These are phyloP conservation scores for Suhomyces xylopsoci DNA, from an alignment of 805 yeast genomes.

Conservation along the genomic window DNA sequence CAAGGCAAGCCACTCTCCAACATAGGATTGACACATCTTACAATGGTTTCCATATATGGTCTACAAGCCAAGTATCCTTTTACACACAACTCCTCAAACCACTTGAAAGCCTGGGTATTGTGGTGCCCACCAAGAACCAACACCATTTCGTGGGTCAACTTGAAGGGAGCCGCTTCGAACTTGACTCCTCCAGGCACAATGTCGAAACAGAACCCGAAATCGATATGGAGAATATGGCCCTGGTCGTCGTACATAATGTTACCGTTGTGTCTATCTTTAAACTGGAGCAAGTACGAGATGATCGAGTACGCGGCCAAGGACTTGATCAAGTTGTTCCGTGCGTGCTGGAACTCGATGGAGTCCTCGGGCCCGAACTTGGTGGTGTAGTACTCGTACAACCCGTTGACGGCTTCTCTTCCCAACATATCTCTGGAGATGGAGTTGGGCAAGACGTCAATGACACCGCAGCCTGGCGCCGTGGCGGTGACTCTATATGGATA, in stretches of 20 bases:
- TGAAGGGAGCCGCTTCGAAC: slow-evolving; percentile 98
- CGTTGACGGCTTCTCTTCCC: slow-evolving; percentile 98
- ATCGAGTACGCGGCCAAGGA: slow-evolving; percentile 94
- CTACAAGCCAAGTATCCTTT: slow-evolving; percentile 88
- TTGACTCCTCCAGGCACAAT: slow-evolving; percentile 98
- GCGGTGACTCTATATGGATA: slow-evolving; percentile 96
- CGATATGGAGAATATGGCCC: slow-evolving; percentile 94
- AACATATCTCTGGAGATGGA: slow-evolving; percentile 96
- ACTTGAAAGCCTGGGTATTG: slow-evolving; percentile 78
- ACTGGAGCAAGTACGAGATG: slow-evolving; percentile 84
- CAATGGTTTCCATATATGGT: slow-evolving; percentile 81
- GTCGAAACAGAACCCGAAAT: slow-evolving; percentile 97
- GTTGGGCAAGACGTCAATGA: slow-evolving; percentile 94
- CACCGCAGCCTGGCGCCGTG: slow-evolving; percentile 99
- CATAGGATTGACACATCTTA: slow-evolving; percentile 89
- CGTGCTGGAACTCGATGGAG: slow-evolving; percentile 83
- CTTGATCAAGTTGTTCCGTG: slow-evolving; percentile 88
- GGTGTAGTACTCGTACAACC: slow-evolving; percentile 85
- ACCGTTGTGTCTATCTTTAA: slow-evolving; percentile 98
- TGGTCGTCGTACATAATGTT: slow-evolving; percentile 93
- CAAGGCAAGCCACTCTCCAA: slow-evolving; percentile 93
- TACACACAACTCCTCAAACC: slow-evolving; percentile 95
- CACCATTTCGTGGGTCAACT: slow-evolving; percentile 94
- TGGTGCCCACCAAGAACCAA: slow-evolving; percentile 91
- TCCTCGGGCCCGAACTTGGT: slow-evolving; percentile 95